A percentile compares a stretch with the other conserved stretches of the same genome.
Evolutionary conservation across 2,329 filamentous ascomycete species (phyloP).

Genomic region (Cordyceps cicadae): DNA sequence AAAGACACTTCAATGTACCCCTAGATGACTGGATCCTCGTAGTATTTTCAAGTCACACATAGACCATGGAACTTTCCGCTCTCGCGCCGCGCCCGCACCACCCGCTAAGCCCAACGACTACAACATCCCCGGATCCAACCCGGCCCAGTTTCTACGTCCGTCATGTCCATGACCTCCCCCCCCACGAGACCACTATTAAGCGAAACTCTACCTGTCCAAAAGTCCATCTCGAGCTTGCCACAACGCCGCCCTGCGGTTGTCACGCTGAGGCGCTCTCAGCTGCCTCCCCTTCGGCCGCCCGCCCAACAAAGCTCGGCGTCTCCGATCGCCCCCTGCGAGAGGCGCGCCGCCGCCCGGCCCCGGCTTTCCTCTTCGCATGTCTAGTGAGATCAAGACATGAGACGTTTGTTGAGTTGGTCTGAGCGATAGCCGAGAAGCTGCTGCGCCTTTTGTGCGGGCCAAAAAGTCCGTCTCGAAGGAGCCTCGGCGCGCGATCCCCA

Average conservation of each 20-base stretch:
- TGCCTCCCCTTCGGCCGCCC: no score
- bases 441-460: not conserved
- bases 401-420: not conserved
- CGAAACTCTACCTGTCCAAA: not conserved
- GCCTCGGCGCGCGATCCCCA: not conserved
- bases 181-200: not conserved
- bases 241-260: no score
- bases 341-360: not conserved
- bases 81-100: not conserved
- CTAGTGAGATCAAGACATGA: not conserved
- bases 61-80: not conserved
- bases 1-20: not conserved
- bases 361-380: not conserved
- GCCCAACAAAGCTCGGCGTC: not conserved
- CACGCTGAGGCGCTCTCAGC: no score
- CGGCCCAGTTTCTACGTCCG: not conserved
- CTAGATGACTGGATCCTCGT: not conserved
- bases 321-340: not conserved
- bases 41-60: not conserved
- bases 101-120: not conserved
- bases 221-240: not conserved
- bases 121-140: not conserved
- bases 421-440: not conserved
- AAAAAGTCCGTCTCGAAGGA: not conserved
- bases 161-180: not conserved